Evolutionary conservation across 2,329 filamentous ascomycete genomes (phyloP).

Genomic region (Aspergillus calidoustus): DNA sequence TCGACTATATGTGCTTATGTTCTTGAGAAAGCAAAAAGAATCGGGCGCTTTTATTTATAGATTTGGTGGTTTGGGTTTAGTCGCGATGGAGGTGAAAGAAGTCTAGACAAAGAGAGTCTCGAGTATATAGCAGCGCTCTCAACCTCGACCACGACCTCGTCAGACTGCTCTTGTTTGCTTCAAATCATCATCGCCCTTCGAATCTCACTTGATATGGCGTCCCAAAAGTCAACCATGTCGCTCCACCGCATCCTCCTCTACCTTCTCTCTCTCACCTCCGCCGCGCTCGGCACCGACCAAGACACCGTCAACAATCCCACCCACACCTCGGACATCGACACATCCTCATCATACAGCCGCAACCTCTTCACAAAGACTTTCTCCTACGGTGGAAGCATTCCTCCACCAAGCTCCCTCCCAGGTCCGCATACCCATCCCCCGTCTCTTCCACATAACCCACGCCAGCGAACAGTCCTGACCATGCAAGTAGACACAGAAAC

Average conservation of each 20-base stretch:
- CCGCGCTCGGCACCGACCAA: background rate
- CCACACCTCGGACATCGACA: background rate
- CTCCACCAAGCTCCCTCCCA: background rate
- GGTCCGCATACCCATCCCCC: background rate
- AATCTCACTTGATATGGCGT: background rate
- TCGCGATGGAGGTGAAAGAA: background rate
- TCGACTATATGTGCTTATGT: background rate
- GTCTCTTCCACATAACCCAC: background rate
- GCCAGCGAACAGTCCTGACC: background rate
- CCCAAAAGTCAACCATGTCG: background rate
- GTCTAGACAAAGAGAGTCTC: background rate
- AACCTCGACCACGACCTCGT: background rate
- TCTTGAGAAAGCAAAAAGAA: background rate
- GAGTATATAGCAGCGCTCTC: background rate
- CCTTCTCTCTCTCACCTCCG: background rate
- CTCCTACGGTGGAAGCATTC: background rate
- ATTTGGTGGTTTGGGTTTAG: background rate
- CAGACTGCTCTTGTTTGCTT: background rate
- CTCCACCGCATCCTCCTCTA: background rate
- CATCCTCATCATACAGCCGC: background rate
- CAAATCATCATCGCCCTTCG: background rate
- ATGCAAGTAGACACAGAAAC: background rate
- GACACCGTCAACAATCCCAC: background rate
- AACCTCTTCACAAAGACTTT: background rate
- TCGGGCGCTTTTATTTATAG: conserved; percentile 2